Conservation (phyloP, 768 basidiomycete species). For the Pleurotus pulmonarius region DNA sequence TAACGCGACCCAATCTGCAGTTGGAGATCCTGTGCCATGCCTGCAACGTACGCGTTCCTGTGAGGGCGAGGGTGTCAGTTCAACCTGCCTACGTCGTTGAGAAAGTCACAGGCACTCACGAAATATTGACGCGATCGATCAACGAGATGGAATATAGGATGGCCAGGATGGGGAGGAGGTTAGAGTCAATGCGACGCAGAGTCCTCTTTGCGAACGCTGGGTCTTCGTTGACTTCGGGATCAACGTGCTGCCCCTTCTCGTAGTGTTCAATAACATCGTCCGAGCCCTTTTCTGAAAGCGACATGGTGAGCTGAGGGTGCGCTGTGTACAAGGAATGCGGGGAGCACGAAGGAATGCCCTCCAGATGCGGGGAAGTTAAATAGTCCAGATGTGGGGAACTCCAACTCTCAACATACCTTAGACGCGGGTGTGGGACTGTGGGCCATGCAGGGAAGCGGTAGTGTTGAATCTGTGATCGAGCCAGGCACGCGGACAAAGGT, state of each 20-base stretch:
- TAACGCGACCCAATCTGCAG: conserved; percentile 27
- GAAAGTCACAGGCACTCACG: neutral
- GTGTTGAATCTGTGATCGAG: neutral
- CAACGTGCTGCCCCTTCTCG: conserved; percentile 1
- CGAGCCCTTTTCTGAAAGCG: neutral
- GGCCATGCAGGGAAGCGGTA: neutral
- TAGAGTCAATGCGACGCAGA: conserved; percentile 34
- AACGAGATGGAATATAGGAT: conserved; percentile 40
- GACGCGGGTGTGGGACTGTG: too few relatives aligned
- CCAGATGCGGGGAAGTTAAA: conserved; percentile 4
- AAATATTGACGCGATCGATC: conserved; percentile 39
- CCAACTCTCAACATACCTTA: neutral
- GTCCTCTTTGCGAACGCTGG: conserved; percentile 4
- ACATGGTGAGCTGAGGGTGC: neutral
- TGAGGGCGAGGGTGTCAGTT: conserved; percentile 12
- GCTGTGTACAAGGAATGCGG: neutral
- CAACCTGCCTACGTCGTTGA: too few relatives aligned
- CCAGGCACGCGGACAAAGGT: neutral
- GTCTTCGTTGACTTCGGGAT: conserved; percentile 3
- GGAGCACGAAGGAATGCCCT: neutral
- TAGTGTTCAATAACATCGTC: neutral
- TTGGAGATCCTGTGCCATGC: conserved; percentile 27
- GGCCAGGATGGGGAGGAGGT: conserved; percentile 39
- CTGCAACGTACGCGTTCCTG: conserved; percentile 28
- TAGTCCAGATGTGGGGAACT: conserved; percentile 6